Evolutionary conservation across 2,329 filamentous ascomycete genomes (phyloP).

Genomic region (Chalara sp.): DNA sequence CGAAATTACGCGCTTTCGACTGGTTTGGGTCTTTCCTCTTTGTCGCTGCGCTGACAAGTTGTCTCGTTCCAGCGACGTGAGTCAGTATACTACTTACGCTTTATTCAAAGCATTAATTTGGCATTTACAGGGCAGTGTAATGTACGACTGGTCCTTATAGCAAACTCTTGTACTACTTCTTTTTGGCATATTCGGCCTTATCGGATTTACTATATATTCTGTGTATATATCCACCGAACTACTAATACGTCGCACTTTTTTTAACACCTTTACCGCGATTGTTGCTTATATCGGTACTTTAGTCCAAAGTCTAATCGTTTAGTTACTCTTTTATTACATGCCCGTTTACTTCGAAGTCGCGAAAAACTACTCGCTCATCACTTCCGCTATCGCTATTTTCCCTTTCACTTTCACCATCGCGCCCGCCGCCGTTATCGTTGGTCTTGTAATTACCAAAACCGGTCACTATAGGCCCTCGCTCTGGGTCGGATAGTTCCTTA

Average conservation of each 20-base stretch:
- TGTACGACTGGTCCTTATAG: conserved; percentile 57
- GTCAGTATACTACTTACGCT: conserved; percentile 23
- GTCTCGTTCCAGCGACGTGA: conserved; percentile 55
- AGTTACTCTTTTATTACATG: conserved; percentile 42
- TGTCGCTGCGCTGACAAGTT: conserved; percentile 46
- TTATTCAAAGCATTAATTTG: background rate
- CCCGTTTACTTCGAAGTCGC: conserved; percentile 43
- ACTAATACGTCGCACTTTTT: conserved; percentile 33
- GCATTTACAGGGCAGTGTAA: conserved; percentile 40
- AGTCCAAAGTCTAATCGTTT: conserved; percentile 45
- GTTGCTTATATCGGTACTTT: conserved; percentile 43
- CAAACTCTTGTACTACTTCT: conserved; percentile 53
- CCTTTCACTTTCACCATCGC: conserved; percentile 56
- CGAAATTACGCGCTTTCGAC: conserved; percentile 37
- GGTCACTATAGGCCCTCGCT: conserved; percentile 34
- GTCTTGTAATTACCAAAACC: conserved; percentile 44
- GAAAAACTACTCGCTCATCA: conserved; percentile 41
- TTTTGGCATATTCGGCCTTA: conserved; percentile 43
- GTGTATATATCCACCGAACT: conserved; percentile 29
- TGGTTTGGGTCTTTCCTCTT: conserved; percentile 57
- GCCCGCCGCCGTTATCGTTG: conserved; percentile 45
- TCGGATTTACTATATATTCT: conserved; percentile 42
- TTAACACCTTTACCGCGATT: conserved; percentile 38
- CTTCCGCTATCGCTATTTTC: conserved; percentile 47
- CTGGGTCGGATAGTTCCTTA: conserved; percentile 53